These are phyloP conservation scores for Talaromyces marneffei DNA, from an alignment of 2,329 filamentous ascomycete species.

Conservation along the genomic window DNA sequence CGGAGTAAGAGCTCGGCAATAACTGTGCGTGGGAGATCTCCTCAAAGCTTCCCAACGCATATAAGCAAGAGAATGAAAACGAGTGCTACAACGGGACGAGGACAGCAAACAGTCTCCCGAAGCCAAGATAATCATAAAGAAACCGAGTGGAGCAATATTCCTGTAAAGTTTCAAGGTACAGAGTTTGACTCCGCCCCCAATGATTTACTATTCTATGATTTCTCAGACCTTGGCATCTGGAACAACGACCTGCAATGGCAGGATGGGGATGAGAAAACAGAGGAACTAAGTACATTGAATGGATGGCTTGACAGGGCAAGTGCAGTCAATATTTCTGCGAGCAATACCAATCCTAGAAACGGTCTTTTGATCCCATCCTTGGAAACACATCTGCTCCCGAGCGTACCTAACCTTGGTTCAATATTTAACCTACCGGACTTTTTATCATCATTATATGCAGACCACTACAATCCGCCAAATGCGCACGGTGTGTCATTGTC, in stretches of 20 bases:
- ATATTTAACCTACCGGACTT: slow-evolving; percentile 12
- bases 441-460: slow-evolving; percentile 1
- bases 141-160: neutral
- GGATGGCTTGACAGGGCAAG: neutral
- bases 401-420: slow-evolving; percentile 9
- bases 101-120: neutral
- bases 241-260: slow-evolving; percentile 8
- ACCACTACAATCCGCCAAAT: neutral
- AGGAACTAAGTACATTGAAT: neutral
- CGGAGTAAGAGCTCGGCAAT: slow-evolving; percentile 8
- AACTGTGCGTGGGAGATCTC: slow-evolving; percentile 12
- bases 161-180: neutral
- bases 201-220: slow-evolving; percentile 8
- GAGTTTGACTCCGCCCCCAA: neutral
- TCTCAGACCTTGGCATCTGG: slow-evolving; percentile 8
- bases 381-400: slow-evolving; percentile 9
- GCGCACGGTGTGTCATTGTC: neutral
- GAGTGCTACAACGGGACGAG: neutral
- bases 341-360: neutral
- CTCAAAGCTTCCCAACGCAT: slow-evolving; percentile 10
- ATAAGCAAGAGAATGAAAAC: slow-evolving; percentile 1
- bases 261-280: neutral
- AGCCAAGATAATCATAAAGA: neutral
- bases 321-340: neutral
- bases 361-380: slow-evolving; percentile 3